phyloP scores from a whole-genome alignment of 768 basidiomycete genomes.

The Psilocybe sp. region DNA sequence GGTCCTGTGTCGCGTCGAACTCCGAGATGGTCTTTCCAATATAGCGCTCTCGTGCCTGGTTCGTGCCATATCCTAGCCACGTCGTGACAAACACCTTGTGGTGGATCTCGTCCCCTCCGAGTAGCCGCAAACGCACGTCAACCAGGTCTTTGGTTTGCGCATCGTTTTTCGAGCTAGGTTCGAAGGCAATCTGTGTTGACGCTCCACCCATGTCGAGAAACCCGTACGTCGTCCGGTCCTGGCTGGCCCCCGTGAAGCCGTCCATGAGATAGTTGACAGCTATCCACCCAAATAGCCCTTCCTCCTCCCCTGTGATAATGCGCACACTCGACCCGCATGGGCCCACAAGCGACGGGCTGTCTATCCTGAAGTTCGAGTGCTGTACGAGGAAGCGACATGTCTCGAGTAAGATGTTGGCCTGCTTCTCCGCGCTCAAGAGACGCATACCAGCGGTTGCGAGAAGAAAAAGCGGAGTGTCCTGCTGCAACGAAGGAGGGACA shows the following conservation, averaged over 20 bases:
- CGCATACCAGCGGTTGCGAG: conserved; percentile 99
- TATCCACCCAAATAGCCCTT: conserved; percentile 98
- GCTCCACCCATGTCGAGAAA: conserved; percentile 99
- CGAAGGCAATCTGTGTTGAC: conserved; percentile 98
- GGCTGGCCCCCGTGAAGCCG: conserved; percentile 64
- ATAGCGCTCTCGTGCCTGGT: conserved; percentile 94
- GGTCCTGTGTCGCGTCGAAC: conserved; percentile 41
- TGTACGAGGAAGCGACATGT: conserved; percentile 74
- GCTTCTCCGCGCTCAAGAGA: conserved; percentile 65
- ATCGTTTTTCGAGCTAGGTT: conserved; percentile 65
- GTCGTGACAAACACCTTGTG: conserved; percentile 97
- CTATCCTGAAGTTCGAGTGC: conserved; percentile 80
- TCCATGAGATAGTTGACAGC: conserved; percentile 99
- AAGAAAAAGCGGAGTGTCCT: conserved; percentile 87
- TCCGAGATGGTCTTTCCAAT: conserved; percentile 63
- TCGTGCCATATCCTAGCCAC: conserved; percentile 98
- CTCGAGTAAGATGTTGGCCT: conserved; percentile 67
- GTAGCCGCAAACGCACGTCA: conserved; percentile 75
- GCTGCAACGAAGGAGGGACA: conserved; percentile 83
- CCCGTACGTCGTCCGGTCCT: conserved; percentile 83
- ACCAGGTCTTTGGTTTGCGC: conserved; percentile 62
- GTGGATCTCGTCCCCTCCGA: conserved; percentile 82
- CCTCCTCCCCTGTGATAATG: conserved; percentile 97
- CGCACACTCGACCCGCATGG: conserved; percentile 92
- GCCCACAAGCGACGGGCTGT: conserved; percentile 58